phyloP scores from a whole-genome alignment of 495 filamentous ascomycete species.

The Daldinia decipiens region DNA sequence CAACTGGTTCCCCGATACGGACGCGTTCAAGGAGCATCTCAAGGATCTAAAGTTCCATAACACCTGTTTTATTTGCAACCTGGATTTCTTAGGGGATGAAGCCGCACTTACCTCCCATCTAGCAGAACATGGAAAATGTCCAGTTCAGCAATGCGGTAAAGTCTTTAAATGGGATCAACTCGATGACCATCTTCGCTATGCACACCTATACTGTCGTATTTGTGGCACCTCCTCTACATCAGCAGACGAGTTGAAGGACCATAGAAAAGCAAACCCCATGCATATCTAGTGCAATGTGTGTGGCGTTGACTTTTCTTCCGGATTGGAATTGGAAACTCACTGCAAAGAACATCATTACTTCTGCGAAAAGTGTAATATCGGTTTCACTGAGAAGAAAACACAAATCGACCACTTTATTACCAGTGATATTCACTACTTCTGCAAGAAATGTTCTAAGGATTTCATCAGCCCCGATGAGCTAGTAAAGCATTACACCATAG shows the following conservation, averaged over 20 bases:
- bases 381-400: background rate
- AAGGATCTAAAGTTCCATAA: background rate
- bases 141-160: background rate
- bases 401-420: no score
- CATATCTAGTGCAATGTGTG: slow-evolving; percentile 33
- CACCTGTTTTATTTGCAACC: background rate
- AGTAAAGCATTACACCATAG: background rate
- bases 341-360: slow-evolving; percentile 9
- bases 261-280: background rate
- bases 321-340: background rate
- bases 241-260: background rate
- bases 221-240: no score
- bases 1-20: no score
- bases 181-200: background rate
- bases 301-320: slow-evolving; percentile 16
- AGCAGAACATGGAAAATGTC: background rate
- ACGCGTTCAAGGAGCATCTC: no score
- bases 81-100: background rate
- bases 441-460: slow-evolving; percentile 6
- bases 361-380: slow-evolving; percentile 11
- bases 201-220: no score
- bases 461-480: background rate
- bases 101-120: background rate
- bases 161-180: slow-evolving; percentile 3
- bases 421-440: slow-evolving; percentile 10